Evolutionary conservation across 345 rosid species (phyloP), one percentile per base, ranked within the genome.

Genomic region (Acer saccharum): DNA sequence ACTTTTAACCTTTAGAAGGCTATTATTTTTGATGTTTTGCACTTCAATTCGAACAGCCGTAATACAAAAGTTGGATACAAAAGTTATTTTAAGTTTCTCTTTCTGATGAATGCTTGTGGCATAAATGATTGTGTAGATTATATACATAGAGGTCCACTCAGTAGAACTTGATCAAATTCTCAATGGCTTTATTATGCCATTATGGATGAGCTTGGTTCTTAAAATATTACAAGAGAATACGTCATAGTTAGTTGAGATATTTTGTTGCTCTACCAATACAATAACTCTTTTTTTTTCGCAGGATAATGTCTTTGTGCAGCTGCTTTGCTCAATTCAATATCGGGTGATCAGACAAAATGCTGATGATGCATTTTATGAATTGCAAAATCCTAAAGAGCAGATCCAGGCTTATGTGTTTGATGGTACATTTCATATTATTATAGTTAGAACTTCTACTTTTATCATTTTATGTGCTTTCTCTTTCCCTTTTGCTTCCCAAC

Each of bases 261-360:
- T 72, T 39, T 17, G 16, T n/a, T 63, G 32, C 35, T 71, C 12
- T 27, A 4, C 54, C 18, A 14, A 16, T 46, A 27, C 4, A 64
- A 64, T 27, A 46, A 8, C 35, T 35, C 25, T 55, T 20, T 6
- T 1, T 21, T 52, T 29, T 81, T 81, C 81, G 39, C 83, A 94
- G 98, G 97, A 94, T 79, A 97, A 97, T 85, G 99, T 94, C 21
- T 97, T 97, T 81, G 98, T 97, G 88, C 97, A 97, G 82, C 81
- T 97, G 81, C 79, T 94, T 20, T 97, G 98, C 85, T 94, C 98
- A 44, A 97, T 97, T 82, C 98, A 97, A 79, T 93, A 91, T 73
- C 88, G 98, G 65, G 86, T 94, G 17, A 89, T 94, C 60, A 89
- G 52, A 82, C 69, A 69, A 80, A 90, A 85, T 20, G 99, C 99